A percentile compares a stretch with the other conserved stretches of the same genome.
phyloP scores from a whole-genome alignment of 306 rosid genomes.

The Dalbergia cochinchinensis region DNA sequence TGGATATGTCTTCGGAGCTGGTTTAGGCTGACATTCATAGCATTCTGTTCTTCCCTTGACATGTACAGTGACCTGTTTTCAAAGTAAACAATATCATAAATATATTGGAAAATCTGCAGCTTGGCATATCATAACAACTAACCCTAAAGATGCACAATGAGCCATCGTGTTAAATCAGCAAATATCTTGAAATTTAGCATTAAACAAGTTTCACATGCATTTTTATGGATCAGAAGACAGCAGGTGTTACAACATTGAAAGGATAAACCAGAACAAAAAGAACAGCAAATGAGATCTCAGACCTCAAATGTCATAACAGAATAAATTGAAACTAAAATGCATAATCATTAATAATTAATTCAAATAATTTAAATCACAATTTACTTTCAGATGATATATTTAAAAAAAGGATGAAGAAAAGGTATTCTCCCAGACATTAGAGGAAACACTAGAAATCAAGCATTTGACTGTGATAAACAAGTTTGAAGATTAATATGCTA shows the following conservation, averaged over 20 bases:
- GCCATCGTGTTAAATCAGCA: conserved; percentile 11
- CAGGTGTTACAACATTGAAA: not conserved
- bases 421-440: not conserved
- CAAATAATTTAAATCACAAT: not conserved
- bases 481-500: conserved; percentile 14
- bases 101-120: conserved; percentile 20
- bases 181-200: conserved; percentile 9
- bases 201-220: conserved; percentile 16
- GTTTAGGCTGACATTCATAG: conserved; percentile 98
- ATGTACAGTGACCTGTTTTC: conserved; percentile 92
- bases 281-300: conserved; percentile 4
- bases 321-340: conserved; percentile 3
- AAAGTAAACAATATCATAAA: conserved; percentile 43
- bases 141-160: conserved; percentile 4
- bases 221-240: conserved; percentile 5
- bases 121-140: conserved; percentile 20
- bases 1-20: conserved; percentile 97
- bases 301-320: conserved; percentile 20
- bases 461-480: not conserved
- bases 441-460: conserved; percentile 6
- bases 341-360: conserved; percentile 15
- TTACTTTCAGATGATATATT: not conserved
- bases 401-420: conserved; percentile 7
- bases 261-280: conserved; percentile 8
- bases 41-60: conserved; percentile 97